Conservation (phyloP, 257 asterid species). For the Capsicum rhomboideum region DNA sequence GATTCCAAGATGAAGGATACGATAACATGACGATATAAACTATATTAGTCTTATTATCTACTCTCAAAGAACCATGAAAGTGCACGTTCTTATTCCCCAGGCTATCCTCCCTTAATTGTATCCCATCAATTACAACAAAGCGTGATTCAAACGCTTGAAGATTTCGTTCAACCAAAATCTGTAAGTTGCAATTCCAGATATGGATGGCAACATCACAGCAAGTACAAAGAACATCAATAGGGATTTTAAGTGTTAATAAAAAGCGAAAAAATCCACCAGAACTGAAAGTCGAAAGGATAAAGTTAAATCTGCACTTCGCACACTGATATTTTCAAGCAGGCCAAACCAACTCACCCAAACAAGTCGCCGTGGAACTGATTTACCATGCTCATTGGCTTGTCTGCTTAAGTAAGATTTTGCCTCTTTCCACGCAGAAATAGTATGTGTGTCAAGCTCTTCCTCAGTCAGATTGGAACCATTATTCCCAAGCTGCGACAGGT, state of each 20-base stretch:
- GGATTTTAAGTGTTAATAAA: background rate
- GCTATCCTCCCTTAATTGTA: background rate
- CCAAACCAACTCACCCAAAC: slow-evolving; percentile 55
- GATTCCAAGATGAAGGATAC: background rate
- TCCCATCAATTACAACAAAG: background rate
- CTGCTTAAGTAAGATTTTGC: slow-evolving; percentile 44
- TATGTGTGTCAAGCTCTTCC: slow-evolving; percentile 87
- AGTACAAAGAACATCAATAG: background rate
- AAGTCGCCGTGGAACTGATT: slow-evolving; percentile 43
- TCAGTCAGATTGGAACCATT: slow-evolving; percentile 80
- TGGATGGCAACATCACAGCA: background rate
- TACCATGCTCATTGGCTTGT: slow-evolving; percentile 44
- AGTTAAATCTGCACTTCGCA: background rate
- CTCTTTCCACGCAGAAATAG: slow-evolving; percentile 85
- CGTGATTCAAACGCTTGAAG: background rate
- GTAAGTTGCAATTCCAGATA: background rate
- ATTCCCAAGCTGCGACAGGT: slow-evolving; percentile 50
- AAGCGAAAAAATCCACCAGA: background rate
- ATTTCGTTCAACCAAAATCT: background rate
- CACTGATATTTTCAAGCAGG: background rate
- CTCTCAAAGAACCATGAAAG: background rate
- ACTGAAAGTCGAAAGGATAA: background rate
- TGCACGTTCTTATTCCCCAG: background rate
- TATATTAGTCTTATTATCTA: background rate
- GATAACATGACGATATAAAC: background rate